Conservation (phyloP, 163 green algal species). For the Scenedesmus sp. region DNA sequence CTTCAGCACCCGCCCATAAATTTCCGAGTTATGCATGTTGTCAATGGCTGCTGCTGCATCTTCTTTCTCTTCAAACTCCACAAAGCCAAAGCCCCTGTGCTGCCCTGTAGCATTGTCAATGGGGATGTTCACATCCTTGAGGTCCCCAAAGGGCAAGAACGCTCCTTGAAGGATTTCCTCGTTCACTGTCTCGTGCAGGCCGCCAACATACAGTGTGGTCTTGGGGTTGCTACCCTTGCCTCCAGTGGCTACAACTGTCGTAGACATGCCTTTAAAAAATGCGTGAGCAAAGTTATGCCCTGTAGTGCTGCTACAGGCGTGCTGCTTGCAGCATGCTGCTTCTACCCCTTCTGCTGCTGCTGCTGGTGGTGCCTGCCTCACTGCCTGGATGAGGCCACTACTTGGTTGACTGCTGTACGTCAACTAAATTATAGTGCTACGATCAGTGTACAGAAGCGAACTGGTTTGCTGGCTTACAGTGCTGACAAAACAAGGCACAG, state of each 20-base stretch:
- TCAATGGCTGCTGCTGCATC: conserved; percentile 96
- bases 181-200: conserved; percentile 92
- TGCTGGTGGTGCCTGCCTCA: neutral
- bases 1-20: conserved; percentile 85
- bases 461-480: neutral
- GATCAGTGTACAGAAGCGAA: too few relatives aligned
- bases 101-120: conserved; percentile 95
- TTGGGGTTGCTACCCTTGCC: conserved; percentile 91
- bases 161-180: conserved; percentile 91
- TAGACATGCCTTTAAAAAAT: conserved; percentile 43
- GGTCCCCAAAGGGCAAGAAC: conserved; percentile 99
- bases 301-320: neutral
- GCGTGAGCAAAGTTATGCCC: neutral
- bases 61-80: conserved; percentile 94
- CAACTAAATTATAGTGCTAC: neutral
- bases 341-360: neutral
- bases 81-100: conserved; percentile 98
- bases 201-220: conserved; percentile 94
- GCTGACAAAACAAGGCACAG: neutral
- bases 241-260: conserved; percentile 62
- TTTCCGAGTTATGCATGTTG: conserved; percentile 99
- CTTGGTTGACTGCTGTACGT: too few relatives aligned
- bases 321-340: neutral
- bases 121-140: conserved; percentile 98
- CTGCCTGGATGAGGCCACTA: neutral